These are phyloP conservation scores for Colletotrichum cordylinicola DNA, from an alignment of 2,329 filamentous ascomycete genomes.

Conservation along the genomic window DNA sequence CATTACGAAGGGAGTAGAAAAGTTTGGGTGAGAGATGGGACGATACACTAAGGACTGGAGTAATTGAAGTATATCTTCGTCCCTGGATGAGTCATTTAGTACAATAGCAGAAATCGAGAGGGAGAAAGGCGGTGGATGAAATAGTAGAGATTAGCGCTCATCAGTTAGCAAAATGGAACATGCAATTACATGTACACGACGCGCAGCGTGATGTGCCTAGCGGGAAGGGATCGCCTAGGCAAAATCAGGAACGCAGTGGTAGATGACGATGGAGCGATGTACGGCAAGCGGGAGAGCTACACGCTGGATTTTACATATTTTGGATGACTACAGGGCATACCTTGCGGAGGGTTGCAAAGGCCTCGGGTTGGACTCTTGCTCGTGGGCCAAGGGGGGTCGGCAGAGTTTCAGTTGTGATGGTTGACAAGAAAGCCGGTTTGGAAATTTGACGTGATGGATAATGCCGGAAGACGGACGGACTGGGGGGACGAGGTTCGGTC, in stretches of 20 bases:
- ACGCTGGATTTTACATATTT: background rate
- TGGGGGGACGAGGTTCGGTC: background rate
- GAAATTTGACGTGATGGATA: constrained; percentile 8
- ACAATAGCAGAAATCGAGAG: constrained; percentile 3
- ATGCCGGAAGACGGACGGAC: background rate
- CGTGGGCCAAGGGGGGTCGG: background rate
- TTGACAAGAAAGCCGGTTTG: constrained; percentile 19
- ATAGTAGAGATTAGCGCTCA: constrained; percentile 22
- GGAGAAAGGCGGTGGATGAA: constrained; percentile 10
- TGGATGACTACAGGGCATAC: background rate
- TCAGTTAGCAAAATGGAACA: constrained; percentile 18
- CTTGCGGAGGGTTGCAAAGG: background rate
- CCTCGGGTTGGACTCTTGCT: background rate
- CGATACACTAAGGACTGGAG: constrained; percentile 1
- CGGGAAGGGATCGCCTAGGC: background rate
- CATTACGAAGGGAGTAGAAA: constrained; percentile 14
- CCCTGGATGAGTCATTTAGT: constrained; percentile 21
- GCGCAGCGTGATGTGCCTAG: background rate
- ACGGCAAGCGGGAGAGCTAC: background rate
- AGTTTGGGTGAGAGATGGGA: constrained; percentile 14
- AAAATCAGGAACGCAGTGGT: background rate
- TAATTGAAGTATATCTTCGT: constrained; percentile 19
- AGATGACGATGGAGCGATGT: background rate
- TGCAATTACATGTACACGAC: background rate
- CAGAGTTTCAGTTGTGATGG: constrained; percentile 13